Conservation (phyloP, 2,329 filamentous ascomycete species). For the Fusarium pseudocircinatum region DNA sequence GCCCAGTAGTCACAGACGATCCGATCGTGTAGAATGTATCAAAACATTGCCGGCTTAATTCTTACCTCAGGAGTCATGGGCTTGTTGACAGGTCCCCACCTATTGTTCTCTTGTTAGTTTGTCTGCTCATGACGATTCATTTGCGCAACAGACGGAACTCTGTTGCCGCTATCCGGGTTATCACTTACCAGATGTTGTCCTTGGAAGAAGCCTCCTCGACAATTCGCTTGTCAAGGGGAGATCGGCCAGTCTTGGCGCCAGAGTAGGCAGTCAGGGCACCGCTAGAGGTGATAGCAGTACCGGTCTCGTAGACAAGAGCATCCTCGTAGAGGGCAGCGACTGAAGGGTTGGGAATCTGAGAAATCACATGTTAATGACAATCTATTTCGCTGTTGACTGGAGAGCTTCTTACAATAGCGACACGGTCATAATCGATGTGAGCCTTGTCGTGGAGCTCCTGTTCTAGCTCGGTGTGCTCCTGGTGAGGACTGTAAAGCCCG, state of each 20-base stretch:
- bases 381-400: background rate
- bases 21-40: slow-evolving; percentile 3
- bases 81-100: slow-evolving; percentile 99
- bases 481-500: slow-evolving; percentile 69
- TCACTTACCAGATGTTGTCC: slow-evolving; percentile 82
- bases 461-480: slow-evolving; percentile 94
- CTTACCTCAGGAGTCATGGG: slow-evolving; percentile 93
- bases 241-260: slow-evolving; percentile 96
- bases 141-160: slow-evolving; percentile 15
- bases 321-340: slow-evolving; percentile 98
- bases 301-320: slow-evolving; percentile 96
- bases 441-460: slow-evolving; percentile 97
- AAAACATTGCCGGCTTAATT: slow-evolving; percentile 20
- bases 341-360: slow-evolving; percentile 85
- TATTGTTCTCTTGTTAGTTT: slow-evolving; percentile 47
- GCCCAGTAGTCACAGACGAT: slow-evolving; percentile 8
- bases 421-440: slow-evolving; percentile 98
- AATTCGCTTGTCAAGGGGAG: slow-evolving; percentile 96
- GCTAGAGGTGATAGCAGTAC: slow-evolving; percentile 94
- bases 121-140: slow-evolving; percentile 30
- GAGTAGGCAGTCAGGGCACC: slow-evolving; percentile 98
- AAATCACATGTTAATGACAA: slow-evolving; percentile 16
- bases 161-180: slow-evolving; percentile 15
- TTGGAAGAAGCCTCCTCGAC: slow-evolving; percentile 91
- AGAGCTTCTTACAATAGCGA: slow-evolving; percentile 83